phyloP scores from a whole-genome alignment of 768 basidiomycete genomes.

The Phanerochaete sordida region DNA sequence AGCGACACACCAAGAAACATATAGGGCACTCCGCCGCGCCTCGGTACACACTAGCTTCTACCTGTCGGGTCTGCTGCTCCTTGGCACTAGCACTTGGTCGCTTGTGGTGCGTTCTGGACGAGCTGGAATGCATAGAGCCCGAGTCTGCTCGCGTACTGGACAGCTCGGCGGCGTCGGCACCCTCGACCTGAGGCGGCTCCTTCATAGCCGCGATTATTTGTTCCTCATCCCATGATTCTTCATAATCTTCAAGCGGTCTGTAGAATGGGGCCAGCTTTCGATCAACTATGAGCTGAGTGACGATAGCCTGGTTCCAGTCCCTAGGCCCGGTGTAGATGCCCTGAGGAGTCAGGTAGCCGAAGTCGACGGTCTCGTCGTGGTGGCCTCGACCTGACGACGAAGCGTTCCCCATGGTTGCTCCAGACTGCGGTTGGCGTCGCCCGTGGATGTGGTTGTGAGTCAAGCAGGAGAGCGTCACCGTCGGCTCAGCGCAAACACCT shows the following conservation, averaged over 20 bases:
- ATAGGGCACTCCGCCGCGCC: conserved; percentile 95
- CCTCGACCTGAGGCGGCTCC: conserved; percentile 54
- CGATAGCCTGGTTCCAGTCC: conserved; percentile 89
- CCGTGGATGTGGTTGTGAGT: conserved; percentile 1
- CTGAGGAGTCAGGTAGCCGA: conserved; percentile 74
- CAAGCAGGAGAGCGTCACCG: conserved; percentile 4
- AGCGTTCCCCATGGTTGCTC: conserved; percentile 73
- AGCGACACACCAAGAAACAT: conserved; percentile 82
- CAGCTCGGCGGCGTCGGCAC: conserved; percentile 32
- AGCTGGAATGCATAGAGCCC: conserved; percentile 27
- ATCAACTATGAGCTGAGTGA: conserved; percentile 84
- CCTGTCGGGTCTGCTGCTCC: conserved; percentile 57
- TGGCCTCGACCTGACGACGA: conserved; percentile 69
- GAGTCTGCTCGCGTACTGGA: conserved; percentile 43
- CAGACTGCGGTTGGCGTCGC: not conserved
- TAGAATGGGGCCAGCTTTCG: conserved; percentile 94
- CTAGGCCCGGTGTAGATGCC: conserved; percentile 80
- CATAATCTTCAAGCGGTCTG: conserved; percentile 91
- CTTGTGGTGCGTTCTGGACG: conserved; percentile 44
- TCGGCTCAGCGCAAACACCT: conserved; percentile 1
- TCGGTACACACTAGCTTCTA: conserved; percentile 80
- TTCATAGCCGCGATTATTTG: conserved; percentile 80
- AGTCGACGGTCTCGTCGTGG: conserved; percentile 84
- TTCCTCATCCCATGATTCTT: conserved; percentile 85
- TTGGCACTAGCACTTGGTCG: conserved; percentile 51